These are phyloP conservation scores for Colletotrichum gloeosporioides DNA, from an alignment of 2,329 filamentous ascomycete genomes.

Conservation along the genomic window DNA sequence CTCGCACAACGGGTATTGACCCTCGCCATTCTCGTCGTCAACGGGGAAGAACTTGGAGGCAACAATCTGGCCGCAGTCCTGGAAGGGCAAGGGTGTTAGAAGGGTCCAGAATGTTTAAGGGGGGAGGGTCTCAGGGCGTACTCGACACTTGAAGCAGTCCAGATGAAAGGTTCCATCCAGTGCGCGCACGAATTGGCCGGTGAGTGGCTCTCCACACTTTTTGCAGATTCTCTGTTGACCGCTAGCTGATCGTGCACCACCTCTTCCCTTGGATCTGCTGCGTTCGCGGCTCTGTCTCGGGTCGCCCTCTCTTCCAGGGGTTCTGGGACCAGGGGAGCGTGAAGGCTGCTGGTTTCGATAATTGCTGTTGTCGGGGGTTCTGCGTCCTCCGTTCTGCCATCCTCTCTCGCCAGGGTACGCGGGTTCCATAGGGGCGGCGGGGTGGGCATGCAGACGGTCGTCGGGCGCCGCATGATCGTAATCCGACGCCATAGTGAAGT, in stretches of 20 bases:
- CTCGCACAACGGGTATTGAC: constrained; percentile 95
- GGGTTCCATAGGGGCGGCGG: constrained; percentile 31
- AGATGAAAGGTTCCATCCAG: constrained; percentile 94
- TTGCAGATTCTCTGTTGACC: constrained; percentile 74
- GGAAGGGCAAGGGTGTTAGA: constrained; percentile 19
- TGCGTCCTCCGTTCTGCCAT: constrained; percentile 42
- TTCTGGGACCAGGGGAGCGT: constrained; percentile 36
- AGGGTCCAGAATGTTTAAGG: constrained; percentile 6
- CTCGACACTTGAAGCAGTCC: constrained; percentile 97
- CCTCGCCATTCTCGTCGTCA: constrained; percentile 83
- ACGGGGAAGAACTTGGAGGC: constrained; percentile 99
- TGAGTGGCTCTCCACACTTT: constrained; percentile 87
- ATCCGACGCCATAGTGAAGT: constrained; percentile 48
- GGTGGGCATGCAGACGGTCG: constrained; percentile 38
- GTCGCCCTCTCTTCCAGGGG: constrained; percentile 41
- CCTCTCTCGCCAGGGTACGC: constrained; percentile 35
- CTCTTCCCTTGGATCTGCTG: constrained; percentile 60
- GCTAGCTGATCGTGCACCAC: constrained; percentile 57
- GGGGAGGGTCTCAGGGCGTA: constrained; percentile 42
- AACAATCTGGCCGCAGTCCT: constrained; percentile 97
- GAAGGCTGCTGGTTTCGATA: constrained; percentile 36
- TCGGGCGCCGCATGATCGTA: constrained; percentile 47
- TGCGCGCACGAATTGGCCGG: constrained; percentile 94
- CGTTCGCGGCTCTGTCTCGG: constrained; percentile 61
- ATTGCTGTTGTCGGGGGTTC: constrained; percentile 42